Base-by-base conservation (phyloP, 2,329 filamentous ascomycete genomes). In the Cercospora zeae-maydis region DNA sequence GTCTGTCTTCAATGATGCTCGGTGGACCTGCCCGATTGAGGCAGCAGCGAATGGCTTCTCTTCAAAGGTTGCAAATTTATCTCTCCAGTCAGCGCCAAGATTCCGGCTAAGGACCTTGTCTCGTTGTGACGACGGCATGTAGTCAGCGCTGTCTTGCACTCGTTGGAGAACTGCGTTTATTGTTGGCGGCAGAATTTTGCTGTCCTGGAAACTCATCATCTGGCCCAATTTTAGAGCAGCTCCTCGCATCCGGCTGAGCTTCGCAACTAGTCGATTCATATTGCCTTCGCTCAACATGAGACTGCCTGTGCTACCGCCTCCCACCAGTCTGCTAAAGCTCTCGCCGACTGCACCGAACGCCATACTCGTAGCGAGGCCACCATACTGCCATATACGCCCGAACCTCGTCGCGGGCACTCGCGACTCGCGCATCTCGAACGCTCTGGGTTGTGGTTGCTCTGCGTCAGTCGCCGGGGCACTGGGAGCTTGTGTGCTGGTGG, bases 141-240 rank as follows among this genome's bases (percentile, higher is more conserved):
- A 99, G 76, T 99, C 93, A 39, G 95, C 95, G 61, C 91, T 88
- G 75, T 99, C 95, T 75, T 99, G 95, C 0, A 99, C 95, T 5
- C 96, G 88, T 74, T 96, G 92, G 11, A 99, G 80, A 1, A 99
- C 92, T 72, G 93, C 86, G 68, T 96, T 91, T 55, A 99, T 92
- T 1, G 91, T 86, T 0, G 85, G 86, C 0, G 95, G 95, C 9
- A 99, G 84, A 87, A 97, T 92, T 77, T 96, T 98, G 37, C 91
- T 87, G 78, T 99, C 95, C 80, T 99, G 95, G 73, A 99, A 95
- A 75, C 92, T 97, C 82, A 99, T 89, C 90, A 98, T 95, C 79
- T 99, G 95, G 0, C 95, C 96, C 27, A 99, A 79, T 79, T 99
- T 99, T 45, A 99, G 81, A n/a, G 95, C 95, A 5, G 95, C 96